These are phyloP conservation scores for Toxicodendron radicans DNA, from an alignment of 345 rosid genomes.

Conservation along the genomic window DNA sequence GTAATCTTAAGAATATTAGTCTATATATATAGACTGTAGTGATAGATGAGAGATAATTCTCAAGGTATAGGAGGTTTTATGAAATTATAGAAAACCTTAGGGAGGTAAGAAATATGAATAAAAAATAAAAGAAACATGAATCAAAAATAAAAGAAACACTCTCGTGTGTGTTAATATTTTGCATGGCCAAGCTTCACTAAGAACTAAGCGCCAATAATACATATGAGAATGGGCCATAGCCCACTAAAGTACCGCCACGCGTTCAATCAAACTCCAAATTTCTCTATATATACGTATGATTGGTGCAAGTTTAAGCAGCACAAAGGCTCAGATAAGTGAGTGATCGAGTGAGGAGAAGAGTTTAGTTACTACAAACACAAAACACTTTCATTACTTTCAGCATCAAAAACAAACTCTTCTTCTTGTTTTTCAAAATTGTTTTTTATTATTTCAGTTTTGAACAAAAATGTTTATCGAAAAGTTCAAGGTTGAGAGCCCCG, in stretches of 20 bases:
- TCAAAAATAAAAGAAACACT: neutral
- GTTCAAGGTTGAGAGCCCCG: slow-evolving; percentile 86
- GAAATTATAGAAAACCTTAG: too few species aligned
- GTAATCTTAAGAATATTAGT: too few species aligned
- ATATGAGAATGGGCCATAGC: neutral
- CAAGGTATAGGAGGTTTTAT: too few species aligned
- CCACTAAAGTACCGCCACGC: slow-evolving; percentile 39
- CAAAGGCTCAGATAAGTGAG: neutral
- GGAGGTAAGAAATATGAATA: too few species aligned
- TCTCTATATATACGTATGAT: slow-evolving; percentile 29
- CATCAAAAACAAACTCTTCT: neutral
- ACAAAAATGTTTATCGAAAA: slow-evolving; percentile 76
- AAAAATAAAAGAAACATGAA: too few species aligned
- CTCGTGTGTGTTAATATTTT: neutral
- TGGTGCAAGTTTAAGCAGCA: neutral
- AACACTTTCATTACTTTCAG: neutral
- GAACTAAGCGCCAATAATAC: slow-evolving; percentile 14
- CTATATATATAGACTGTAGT: too few species aligned
- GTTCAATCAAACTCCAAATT: too few species aligned
- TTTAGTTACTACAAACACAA: neutral
- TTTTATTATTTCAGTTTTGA: neutral
- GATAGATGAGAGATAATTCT: neutral
- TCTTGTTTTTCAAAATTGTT: neutral
- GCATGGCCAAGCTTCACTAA: slow-evolving; percentile 24
- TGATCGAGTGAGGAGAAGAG: neutral